These are phyloP conservation scores for Lophiotrema nucula DNA, from an alignment of 495 filamentous ascomycete species.

Conservation along the genomic window DNA sequence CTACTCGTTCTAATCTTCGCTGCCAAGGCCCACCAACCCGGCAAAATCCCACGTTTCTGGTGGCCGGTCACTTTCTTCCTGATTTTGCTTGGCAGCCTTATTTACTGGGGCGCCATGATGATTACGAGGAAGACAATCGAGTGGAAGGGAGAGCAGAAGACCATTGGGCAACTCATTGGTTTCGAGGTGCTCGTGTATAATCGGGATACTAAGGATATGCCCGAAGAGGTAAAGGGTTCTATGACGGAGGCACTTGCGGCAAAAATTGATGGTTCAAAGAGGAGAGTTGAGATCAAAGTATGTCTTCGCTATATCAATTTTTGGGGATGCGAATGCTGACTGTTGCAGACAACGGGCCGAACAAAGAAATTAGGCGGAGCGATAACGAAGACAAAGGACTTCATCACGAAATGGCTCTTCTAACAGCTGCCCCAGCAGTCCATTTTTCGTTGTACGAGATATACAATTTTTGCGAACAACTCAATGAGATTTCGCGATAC, in stretches of 20 bases:
- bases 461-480: too few species aligned
- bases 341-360: too few species aligned
- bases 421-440: too few species aligned
- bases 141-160: not conserved
- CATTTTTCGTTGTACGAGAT: too few species aligned
- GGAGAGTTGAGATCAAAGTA: conserved; percentile 6
- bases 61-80: conserved; percentile 11
- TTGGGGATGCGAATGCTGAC: too few species aligned
- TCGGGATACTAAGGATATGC: not conserved
- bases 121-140: not conserved
- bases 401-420: too few species aligned
- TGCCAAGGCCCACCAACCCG: not conserved
- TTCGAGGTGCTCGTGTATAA: conserved; percentile 8
- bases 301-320: too few species aligned
- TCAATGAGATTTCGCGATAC: too few species aligned
- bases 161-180: conserved; percentile 5
- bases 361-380: too few species aligned
- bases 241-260: not conserved
- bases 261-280: conserved; percentile 9
- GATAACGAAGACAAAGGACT: too few species aligned
- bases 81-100: conserved; percentile 3
- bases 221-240: not conserved
- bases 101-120: conserved; percentile 12
- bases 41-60: conserved; percentile 20
- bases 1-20: conserved; percentile 7